Percentiles rank a stretch among this genome's conserved stretches.
These are phyloP conservation scores for Hypocreales sp. DNA, from an alignment of 2,329 filamentous ascomycete genomes.

Conservation along the genomic window DNA sequence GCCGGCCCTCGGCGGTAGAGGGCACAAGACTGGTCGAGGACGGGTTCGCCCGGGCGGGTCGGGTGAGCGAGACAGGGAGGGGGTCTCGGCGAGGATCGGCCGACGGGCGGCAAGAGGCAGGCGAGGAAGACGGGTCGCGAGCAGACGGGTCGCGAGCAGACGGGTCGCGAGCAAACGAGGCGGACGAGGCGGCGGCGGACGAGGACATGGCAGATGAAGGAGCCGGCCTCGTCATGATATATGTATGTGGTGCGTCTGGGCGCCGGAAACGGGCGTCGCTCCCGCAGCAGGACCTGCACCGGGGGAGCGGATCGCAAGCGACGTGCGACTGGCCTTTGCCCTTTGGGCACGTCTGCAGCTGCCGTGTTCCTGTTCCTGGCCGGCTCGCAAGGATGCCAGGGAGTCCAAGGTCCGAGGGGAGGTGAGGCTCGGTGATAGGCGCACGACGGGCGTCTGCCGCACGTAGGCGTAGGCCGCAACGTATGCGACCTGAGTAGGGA, in stretches of 20 bases:
- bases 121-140: slow-evolving; percentile 9
- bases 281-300: neutral
- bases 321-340: too few species aligned
- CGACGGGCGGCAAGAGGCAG: slow-evolving; percentile 9
- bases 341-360: too few species aligned
- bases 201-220: slow-evolving; percentile 5
- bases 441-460: too few species aligned
- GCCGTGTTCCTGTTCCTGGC: too few species aligned
- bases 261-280: neutral
- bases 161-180: slow-evolving; percentile 8
- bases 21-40: slow-evolving; percentile 37
- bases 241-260: slow-evolving; percentile 1
- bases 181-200: slow-evolving; percentile 8
- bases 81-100: slow-evolving; percentile 17
- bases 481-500: too few species aligned
- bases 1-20: slow-evolving; percentile 38
- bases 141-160: slow-evolving; percentile 7
- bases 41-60: slow-evolving; percentile 29
- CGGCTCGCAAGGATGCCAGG: too few species aligned
- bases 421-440: too few species aligned
- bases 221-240: neutral
- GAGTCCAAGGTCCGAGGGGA: too few species aligned
- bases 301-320: neutral
- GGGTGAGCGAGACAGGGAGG: slow-evolving; percentile 31
- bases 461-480: too few species aligned